A percentile compares a stretch with the other conserved stretches of the same genome.
Conservation (phyloP, 225 moss, liverwort and hornwort genomes). For the Sphagnum contortum region DNA sequence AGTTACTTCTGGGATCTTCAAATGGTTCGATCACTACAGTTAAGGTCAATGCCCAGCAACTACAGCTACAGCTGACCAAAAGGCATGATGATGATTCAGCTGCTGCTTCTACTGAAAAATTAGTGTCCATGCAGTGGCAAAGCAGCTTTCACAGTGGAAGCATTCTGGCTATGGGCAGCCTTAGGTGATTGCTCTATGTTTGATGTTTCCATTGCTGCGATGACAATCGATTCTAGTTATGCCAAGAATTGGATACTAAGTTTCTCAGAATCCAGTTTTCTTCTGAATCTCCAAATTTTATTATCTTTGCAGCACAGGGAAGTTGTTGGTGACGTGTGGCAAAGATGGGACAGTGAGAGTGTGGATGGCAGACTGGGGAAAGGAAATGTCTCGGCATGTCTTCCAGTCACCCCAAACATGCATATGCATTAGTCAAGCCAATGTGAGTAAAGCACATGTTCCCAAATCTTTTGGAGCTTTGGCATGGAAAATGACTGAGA, state of each 20-base stretch:
- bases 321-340: constrained; percentile 69
- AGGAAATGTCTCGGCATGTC: constrained; percentile 48
- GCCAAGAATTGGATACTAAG: too few species aligned
- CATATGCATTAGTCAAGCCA: constrained; percentile 39
- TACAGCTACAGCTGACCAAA: constrained; percentile 33
- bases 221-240: too few species aligned
- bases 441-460: constrained; percentile 21
- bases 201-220: not conserved
- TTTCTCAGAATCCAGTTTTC: too few species aligned
- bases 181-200: constrained; percentile 26
- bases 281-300: too few species aligned
- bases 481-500: too few species aligned
- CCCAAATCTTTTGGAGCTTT: too few species aligned
- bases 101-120: not conserved
- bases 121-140: constrained; percentile 34
- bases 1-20: constrained; percentile 60
- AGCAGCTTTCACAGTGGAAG: constrained; percentile 69
- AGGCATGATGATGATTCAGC: not conserved
- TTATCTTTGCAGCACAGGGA: constrained; percentile 32
- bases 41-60: constrained; percentile 19
- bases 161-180: constrained; percentile 49
- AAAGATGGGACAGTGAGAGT: constrained; percentile 63
- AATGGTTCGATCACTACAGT: constrained; percentile 48
- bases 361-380: constrained; percentile 72
- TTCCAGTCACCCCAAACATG: constrained; percentile 62